Conservation (phyloP, 2,329 filamentous ascomycete genomes). For the Cladophialophora exuberans region DNA sequence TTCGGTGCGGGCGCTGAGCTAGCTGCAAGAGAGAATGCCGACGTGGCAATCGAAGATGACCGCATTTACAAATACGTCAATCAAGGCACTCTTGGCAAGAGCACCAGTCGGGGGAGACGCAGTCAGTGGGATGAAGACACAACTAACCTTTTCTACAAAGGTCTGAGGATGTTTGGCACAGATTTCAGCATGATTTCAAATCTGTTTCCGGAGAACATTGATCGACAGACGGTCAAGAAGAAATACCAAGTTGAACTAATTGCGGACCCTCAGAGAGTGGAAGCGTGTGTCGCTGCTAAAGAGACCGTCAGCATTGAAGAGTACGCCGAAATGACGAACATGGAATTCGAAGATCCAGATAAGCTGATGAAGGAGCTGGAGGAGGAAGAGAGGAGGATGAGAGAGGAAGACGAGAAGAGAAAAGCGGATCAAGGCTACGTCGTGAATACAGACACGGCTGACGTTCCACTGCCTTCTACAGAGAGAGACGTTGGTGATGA, state of each 20-base stretch:
- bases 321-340: constrained; percentile 52
- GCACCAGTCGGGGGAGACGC: constrained; percentile 48
- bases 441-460: constrained; percentile 29
- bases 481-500: constrained; percentile 36
- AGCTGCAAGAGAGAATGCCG: constrained; percentile 49
- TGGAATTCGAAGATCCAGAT: constrained; percentile 49
- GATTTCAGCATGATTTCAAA: constrained; percentile 65
- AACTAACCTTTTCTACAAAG: constrained; percentile 66
- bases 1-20: constrained; percentile 56
- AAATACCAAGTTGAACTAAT: constrained; percentile 67
- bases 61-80: constrained; percentile 52
- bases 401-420: constrained; percentile 43
- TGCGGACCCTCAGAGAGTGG: constrained; percentile 57
- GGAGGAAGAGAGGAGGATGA: constrained; percentile 46
- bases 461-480: constrained; percentile 37
- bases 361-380: constrained; percentile 51
- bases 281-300: constrained; percentile 52
- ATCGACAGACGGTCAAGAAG: constrained; percentile 64
- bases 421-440: constrained; percentile 32
- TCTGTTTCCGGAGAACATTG: constrained; percentile 60
- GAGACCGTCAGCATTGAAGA: constrained; percentile 48
- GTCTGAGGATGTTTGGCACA: constrained; percentile 65
- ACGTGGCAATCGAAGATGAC: constrained; percentile 46
- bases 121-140: constrained; percentile 62
- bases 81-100: constrained; percentile 50